phyloP scores from a whole-genome alignment of 1,284 basidiomycete genomes.

The Vanrija sp. region DNA sequence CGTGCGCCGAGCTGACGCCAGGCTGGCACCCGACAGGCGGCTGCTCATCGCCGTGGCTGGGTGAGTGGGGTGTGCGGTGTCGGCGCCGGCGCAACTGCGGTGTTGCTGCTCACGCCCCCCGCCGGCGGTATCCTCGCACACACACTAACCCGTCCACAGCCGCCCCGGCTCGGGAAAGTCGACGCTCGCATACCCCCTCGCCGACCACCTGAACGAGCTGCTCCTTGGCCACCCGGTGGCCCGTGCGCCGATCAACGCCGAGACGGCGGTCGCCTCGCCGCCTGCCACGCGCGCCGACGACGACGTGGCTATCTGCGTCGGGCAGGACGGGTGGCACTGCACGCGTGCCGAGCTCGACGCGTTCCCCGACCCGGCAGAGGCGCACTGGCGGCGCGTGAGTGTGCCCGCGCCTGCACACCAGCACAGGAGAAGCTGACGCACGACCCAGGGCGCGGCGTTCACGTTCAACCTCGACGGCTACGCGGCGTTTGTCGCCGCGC shows the following conservation, averaged over 20 bases:
- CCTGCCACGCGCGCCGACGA: not conserved
- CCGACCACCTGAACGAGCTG: constrained; percentile 40
- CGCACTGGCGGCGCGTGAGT: constrained; percentile 60
- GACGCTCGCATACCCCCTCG: constrained; percentile 49
- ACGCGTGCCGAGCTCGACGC: constrained; percentile 46
- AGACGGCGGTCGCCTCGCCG: constrained; percentile 7
- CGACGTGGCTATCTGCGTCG: constrained; percentile 47
- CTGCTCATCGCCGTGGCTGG: constrained; percentile 59
- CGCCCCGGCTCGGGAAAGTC: constrained; percentile 54
- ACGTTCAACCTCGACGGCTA: constrained; percentile 56
- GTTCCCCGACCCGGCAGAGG: constrained; percentile 59
- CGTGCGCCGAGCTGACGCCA: constrained; percentile 29
- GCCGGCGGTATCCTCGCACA: not conserved
- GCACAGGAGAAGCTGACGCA: not conserved
- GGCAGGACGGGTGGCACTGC: constrained; percentile 55
- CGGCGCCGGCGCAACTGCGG: not conserved
- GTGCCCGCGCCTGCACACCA: not conserved
- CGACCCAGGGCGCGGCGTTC: constrained; percentile 47
- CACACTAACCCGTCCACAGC: constrained; percentile 1
- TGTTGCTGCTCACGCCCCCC: constrained; percentile 1
- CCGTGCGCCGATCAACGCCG: not conserved
- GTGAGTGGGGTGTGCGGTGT: constrained; percentile 12
- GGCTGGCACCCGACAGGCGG: constrained; percentile 54
- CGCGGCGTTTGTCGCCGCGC: constrained; percentile 66
- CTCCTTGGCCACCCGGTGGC: constrained; percentile 12